A percentile compares a stretch with the other conserved stretches of the same genome.
These are phyloP conservation scores for Trypanosoma grayi DNA, from an alignment of 208 protist species.

Conservation along the genomic window DNA sequence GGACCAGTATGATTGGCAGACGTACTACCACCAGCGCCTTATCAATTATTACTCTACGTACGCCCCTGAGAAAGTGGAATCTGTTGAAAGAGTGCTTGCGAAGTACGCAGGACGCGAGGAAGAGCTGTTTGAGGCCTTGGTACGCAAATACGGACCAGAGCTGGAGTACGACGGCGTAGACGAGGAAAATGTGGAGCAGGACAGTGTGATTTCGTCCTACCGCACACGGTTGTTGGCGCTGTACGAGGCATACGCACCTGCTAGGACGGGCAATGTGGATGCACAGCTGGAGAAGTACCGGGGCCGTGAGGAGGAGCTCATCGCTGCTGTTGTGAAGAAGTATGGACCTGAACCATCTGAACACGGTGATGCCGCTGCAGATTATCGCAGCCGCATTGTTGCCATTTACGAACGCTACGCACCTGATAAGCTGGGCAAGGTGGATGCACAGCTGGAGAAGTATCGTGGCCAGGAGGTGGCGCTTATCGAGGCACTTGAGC, in stretches of 20 bases:
- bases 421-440: slow-evolving; percentile 24
- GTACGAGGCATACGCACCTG: slow-evolving; percentile 34
- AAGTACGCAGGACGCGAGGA: slow-evolving; percentile 32
- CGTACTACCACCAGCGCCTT: slow-evolving; percentile 1
- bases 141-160: slow-evolving; percentile 27
- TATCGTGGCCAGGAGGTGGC: slow-evolving; percentile 19
- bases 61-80: slow-evolving; percentile 10
- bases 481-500: slow-evolving; percentile 28
- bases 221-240: slow-evolving; percentile 26
- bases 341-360: slow-evolving; percentile 32
- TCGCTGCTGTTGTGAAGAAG: slow-evolving; percentile 25
- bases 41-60: slow-evolving; percentile 11
- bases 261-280: slow-evolving; percentile 21
- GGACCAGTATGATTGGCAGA: not conserved
- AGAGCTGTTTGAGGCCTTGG: slow-evolving; percentile 25
- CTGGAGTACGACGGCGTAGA: not conserved
- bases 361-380: not conserved
- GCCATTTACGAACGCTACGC: slow-evolving; percentile 40
- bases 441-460: slow-evolving; percentile 37
- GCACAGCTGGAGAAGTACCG: slow-evolving; percentile 34
- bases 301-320: slow-evolving; percentile 24
- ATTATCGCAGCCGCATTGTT: slow-evolving; percentile 28
- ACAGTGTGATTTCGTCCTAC: not conserved
- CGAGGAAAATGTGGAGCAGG: not conserved
- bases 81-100: slow-evolving; percentile 23